Evolutionary conservation across 2,329 filamentous ascomycete genomes (phyloP), one percentile per base, ranked within the genome.

Genomic region (Hirsutella thompsonii): DNA sequence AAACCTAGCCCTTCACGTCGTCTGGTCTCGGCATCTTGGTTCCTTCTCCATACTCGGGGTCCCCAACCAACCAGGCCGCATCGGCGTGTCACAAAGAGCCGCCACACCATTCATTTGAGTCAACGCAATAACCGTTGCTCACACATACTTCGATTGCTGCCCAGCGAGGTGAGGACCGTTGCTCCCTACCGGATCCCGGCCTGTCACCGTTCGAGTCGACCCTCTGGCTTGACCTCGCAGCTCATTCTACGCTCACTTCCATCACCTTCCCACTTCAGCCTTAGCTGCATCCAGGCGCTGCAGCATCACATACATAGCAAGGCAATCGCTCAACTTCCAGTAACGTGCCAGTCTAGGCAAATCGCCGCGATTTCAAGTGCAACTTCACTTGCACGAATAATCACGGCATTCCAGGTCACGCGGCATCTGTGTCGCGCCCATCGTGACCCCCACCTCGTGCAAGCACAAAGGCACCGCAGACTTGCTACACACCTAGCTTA

Each of bases 181-280:
- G 16, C 32, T n/a, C 32, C 5, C 16, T 19, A 18, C 4, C n/a
- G n/a, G n/a, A 9, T 9, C 32, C 16, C 9, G n/a, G n/a, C n/a
- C n/a, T n/a, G n/a, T n/a, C n/a, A n/a, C n/a, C n/a, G n/a, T n/a
- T n/a, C n/a, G n/a, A n/a, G n/a, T n/a, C n/a, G n/a, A n/a, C n/a
- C n/a, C n/a, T n/a, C n/a, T n/a, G n/a, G n/a, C 32, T 34, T 8
- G 19, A 20, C 5, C 8, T 20, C 21, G 23, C 10, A 8, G 5
- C 36, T 18, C 14, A 9, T 34, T n/a, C 16, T 16, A 18, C 6
- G 4, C n/a, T 34, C 32, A 9, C n/a, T 34, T 34, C 32, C 36
- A 38, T 34, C 44, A 48, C 47, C 47, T 49, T 46, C 47, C 47
- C 23, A n/a, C 41, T 46, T 42, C 10, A 42, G 46, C 39, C n/a